Evolutionary conservation across 2,329 filamentous ascomycete genomes (phyloP), one percentile per base, ranked within the genome.

Genomic region (Bimuria novae-zelandiae): DNA sequence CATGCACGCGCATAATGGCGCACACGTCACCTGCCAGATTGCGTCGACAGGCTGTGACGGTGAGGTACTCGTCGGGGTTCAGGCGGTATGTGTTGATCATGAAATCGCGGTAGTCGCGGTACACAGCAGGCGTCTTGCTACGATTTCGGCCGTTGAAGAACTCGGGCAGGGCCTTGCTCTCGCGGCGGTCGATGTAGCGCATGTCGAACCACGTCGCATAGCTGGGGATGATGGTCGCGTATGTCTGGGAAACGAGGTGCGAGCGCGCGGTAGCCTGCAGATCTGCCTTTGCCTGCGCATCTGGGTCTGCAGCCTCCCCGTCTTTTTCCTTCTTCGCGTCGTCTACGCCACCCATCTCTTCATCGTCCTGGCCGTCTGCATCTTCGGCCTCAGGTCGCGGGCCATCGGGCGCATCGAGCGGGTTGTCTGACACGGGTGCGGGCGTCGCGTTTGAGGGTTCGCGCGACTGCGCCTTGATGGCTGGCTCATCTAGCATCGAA

Each of bases 201-300:
- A 99, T 97, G 76, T 99, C 94, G 74, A 99, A 99, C 94, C 94
- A 99, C 12, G 90, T 94, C 71, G 92, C 95, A 76, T 99, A 99
- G 73, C 93, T 97, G 19, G 94, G 94, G 19, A 99, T 85, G 58
- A 99, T 92, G 69, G 97, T 97, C 57, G 92, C 88, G 71, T 97
- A 93, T 36, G 92, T 95, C 77, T 99, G 94, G 12, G 90, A 86
- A 56, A 96, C 89, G 50, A 99, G 85, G 69, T 97, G 92, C 64
- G 93, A 89, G 60, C 93, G 90, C 46, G 94, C 95, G 3, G 91
- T 88, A 37, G 89, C 87, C 77, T 97, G 92, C 51, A 92, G 80
- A 3, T 85, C 85, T 49, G 92, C 85, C 76, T 96, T 97, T 36
- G 88, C 86, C 72, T 92, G 82, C 46, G 89, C 75, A 66, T 80